phyloP scores from a whole-genome alignment of 805 yeast species.

The Lipomyces anomalus region DNA sequence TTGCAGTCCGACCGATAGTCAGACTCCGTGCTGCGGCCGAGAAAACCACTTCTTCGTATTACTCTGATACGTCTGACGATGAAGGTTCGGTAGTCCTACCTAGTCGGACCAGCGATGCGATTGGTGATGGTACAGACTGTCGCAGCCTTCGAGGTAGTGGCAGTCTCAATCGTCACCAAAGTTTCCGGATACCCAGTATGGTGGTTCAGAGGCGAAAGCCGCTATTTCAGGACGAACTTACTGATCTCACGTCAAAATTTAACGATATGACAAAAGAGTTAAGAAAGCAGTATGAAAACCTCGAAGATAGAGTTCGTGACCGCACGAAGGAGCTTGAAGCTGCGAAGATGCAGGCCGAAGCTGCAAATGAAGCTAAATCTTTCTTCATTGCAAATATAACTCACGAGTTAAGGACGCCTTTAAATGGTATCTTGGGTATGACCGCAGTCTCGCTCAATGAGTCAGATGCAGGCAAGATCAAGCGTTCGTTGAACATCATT shows the following conservation, averaged over 20 bases:
- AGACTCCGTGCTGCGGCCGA: slow-evolving; percentile 79
- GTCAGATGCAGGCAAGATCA: slow-evolving; percentile 57
- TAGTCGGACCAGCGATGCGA: background rate
- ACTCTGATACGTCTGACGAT: slow-evolving; percentile 1
- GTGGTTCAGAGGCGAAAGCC: slow-evolving; percentile 28
- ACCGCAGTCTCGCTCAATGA: slow-evolving; percentile 92
- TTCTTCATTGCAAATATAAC: slow-evolving; percentile 88
- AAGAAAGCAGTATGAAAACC: slow-evolving; percentile 71
- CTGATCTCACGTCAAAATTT: slow-evolving; percentile 82
- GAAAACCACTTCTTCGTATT: slow-evolving; percentile 37
- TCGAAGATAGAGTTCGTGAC: slow-evolving; percentile 82
- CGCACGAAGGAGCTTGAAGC: slow-evolving; percentile 89
- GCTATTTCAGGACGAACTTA: slow-evolving; percentile 65
- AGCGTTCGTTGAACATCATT: slow-evolving; percentile 71
- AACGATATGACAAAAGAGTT: slow-evolving; percentile 87
- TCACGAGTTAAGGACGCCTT: slow-evolving; percentile 90
- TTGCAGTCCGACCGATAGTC: slow-evolving; percentile 78
- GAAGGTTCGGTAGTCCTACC: background rate
- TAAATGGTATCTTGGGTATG: slow-evolving; percentile 95
- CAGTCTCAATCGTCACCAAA: background rate
- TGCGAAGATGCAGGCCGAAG: slow-evolving; percentile 38
- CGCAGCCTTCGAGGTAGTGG: background rate
- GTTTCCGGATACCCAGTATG: slow-evolving; percentile 17
- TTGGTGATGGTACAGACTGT: too few relatives aligned
- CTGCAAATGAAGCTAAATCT: slow-evolving; percentile 95